Evolutionary conservation across 768 basidiomycete genomes (phyloP), one percentile per base, ranked within the genome.

Genomic region (Suillus spraguei): DNA sequence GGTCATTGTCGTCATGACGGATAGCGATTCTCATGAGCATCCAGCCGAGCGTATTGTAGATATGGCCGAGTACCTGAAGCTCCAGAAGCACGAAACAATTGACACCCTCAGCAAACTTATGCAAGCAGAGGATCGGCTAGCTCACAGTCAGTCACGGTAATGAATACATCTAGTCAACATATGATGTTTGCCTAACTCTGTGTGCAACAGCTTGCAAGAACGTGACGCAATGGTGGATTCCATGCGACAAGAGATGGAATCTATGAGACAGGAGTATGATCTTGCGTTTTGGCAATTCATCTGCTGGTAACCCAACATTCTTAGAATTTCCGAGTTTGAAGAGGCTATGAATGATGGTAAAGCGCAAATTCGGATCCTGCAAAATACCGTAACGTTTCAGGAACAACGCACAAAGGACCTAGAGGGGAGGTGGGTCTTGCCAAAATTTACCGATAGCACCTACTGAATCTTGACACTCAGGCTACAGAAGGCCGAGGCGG

Each of bases 261-360:
- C 74, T 46, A 68, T 74, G 75, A 74, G 32, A 65, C 74, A 74
- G 64, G 71, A 76, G 74, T 75, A 52, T 2, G 65, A 42, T 22
- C 59, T 46, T 13, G 44, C 49, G 44, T n/a, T 50, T 44, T 28
- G 63, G 52, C 16, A 20, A 61, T 62, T 66, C 60, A 64, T 33
- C 20, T 58, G 39, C 42, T 74, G 32, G 67, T 61, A 58, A 52
- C 59, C 20, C n/a, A 24, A 24, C 16, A 33, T 38, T n/a, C 54
- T 38, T 59, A 75, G 74, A 61, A 69, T 74, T 59, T 54, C 60
- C 59, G 63, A 67, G 61, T 63, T 47, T 24, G 69, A 77, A 50
- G 68, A 65, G 55, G 59, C 70, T 36, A 61, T 59, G 59, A 63
- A 69, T 63, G 75, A 75, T 44, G 64, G 66, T n/a, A 65, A 61